These are phyloP conservation scores for Colletotrichum spinosum DNA, from an alignment of 2,329 filamentous ascomycete species.

Conservation along the genomic window DNA sequence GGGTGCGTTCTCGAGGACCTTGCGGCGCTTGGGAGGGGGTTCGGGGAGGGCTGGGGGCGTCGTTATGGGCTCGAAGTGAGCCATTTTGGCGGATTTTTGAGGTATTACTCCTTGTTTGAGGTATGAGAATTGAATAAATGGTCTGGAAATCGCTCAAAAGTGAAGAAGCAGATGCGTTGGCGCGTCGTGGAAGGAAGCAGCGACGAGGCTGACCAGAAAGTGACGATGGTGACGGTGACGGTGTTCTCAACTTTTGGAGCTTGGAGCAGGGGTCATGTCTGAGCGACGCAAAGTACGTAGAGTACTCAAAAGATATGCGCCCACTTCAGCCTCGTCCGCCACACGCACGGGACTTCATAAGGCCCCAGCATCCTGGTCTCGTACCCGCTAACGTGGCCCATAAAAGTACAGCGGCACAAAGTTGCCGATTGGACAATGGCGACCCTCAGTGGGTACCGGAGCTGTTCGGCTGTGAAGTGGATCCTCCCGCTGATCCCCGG, in stretches of 20 bases:
- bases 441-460: background rate
- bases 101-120: background rate
- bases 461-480: constrained; percentile 8
- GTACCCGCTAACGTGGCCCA: constrained; percentile 7
- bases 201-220: constrained; percentile 17
- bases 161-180: background rate
- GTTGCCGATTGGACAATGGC: constrained; percentile 31
- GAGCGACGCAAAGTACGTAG: background rate
- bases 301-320: background rate
- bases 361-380: background rate
- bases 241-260: constrained; percentile 5
- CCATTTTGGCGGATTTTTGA: constrained; percentile 40
- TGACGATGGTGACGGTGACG: constrained; percentile 1
- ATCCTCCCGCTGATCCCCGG: constrained; percentile 10
- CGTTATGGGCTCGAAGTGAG: constrained; percentile 41
- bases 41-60: constrained; percentile 40
- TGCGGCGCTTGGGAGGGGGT: constrained; percentile 55
- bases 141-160: background rate
- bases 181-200: background rate
- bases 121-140: background rate
- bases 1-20: constrained; percentile 52
- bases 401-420: background rate
- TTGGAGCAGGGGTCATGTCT: constrained; percentile 28
- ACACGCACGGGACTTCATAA: constrained; percentile 1
- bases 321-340: constrained; percentile 26